Evolutionary conservation across 805 yeast genomes (phyloP).

Genomic region (Pichia phayaonensis): DNA sequence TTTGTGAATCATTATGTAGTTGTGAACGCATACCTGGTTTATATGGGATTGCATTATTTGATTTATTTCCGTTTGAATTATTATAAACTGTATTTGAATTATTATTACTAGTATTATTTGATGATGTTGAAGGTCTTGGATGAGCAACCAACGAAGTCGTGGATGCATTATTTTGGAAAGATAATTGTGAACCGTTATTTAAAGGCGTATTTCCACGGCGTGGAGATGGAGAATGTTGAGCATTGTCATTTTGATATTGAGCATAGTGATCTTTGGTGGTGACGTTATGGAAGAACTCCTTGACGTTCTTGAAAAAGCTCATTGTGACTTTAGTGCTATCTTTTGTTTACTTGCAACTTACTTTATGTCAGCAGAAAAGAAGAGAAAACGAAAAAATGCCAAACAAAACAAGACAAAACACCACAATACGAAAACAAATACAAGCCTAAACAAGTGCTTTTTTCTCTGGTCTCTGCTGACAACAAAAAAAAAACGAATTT

Average conservation of each 20-base stretch:
- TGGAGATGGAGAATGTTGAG: slow-evolving; percentile 16
- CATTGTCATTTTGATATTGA: slow-evolving; percentile 35
- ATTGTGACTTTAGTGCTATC: slow-evolving; percentile 7
- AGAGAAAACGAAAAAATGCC: no score
- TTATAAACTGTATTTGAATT: neutral
- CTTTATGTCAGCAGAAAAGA: no score
- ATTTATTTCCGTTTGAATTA: neutral
- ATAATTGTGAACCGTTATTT: slow-evolving; percentile 22
- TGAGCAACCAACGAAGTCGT: slow-evolving; percentile 23
- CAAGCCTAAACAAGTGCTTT: neutral
- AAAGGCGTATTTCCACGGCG: slow-evolving; percentile 19
- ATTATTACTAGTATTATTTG: slow-evolving; percentile 12
- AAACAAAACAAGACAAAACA: no score
- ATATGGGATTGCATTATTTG: slow-evolving; percentile 26
- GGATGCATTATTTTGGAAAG: slow-evolving; percentile 23
- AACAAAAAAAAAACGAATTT: neutral
- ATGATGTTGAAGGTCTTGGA: slow-evolving; percentile 35
- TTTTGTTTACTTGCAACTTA: neutral
- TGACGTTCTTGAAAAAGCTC: slow-evolving; percentile 26
- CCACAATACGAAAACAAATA: neutral
- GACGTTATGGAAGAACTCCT: slow-evolving; percentile 38
- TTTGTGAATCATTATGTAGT: slow-evolving; percentile 45
- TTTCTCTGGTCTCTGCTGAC: neutral
- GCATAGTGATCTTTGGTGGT: slow-evolving; percentile 58
- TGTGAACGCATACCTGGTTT: slow-evolving; percentile 34